Evolutionary conservation across 306 rosid species (phyloP), one percentile per base, ranked within the genome.

Genomic region (Cyamopsis tetragonoloba): DNA sequence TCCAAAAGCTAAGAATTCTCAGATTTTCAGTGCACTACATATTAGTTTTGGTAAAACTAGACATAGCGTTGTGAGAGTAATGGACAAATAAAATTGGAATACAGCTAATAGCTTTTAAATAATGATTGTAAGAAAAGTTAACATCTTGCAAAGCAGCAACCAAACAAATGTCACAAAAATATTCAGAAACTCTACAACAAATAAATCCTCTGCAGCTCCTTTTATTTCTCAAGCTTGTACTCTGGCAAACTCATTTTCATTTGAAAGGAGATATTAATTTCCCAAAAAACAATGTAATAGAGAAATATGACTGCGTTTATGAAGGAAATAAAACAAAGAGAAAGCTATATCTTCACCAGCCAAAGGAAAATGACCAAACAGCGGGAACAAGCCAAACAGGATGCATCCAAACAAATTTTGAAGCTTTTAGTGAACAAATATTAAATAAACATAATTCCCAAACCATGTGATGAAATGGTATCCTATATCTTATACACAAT

Each of bases 391-490:
- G 57, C 51, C 20, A 48, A 41, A 7, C 12, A 31, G 59, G 23
- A 53, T 17, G 23, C 48, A 66, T 47, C 43, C 54, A 35, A 4
- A 24, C 27, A 19, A 56, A 37, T 24, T 57, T 48, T 24, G n/a
- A 39, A 75, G 68, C 56, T 57, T 43, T 34, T 17, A 34, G 50
- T 32, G 14, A 66, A 34, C n/a, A 39, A 7, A 64, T 35, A 12
- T 26, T 32, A 23, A 66, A 34, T 18, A 39, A 7, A 64, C 30
- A 12, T 26, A 12, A 61, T 46, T 28, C 53, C 66, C 43, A 53
- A 73, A 53, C 23, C 43, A 20, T 58, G 51, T 42, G 37, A 53
- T 7, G 49, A 32, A 74, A 74, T 43, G 46, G 62, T n/a, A 44
- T 37, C 22, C 11, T 26, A 27, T n/a, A 44, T 37, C 22, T 6